A percentile compares a stretch with the other conserved stretches of the same genome.
Evolutionary conservation across 495 filamentous ascomycete genomes (phyloP).

Genomic region (Penicillium paxilli): DNA sequence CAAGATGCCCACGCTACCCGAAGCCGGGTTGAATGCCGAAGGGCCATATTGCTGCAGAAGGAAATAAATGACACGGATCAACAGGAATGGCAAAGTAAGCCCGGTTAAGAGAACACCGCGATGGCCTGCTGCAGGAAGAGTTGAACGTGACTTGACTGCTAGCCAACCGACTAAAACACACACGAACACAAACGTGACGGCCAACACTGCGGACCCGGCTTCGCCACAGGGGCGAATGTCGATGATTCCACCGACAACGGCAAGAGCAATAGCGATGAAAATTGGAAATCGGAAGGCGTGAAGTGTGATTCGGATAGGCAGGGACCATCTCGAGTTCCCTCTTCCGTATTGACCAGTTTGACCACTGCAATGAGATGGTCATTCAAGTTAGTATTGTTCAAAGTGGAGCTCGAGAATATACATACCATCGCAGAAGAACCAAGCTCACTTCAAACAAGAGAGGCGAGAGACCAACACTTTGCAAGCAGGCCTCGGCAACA

Average conservation of each 20-base stretch:
- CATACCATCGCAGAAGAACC: slow-evolving; percentile 33
- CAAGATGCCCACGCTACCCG: slow-evolving; percentile 22
- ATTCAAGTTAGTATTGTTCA: neutral
- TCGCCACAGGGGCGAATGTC: slow-evolving; percentile 17
- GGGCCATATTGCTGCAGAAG: slow-evolving; percentile 26
- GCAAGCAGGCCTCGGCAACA: slow-evolving; percentile 26
- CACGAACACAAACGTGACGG: slow-evolving; percentile 28
- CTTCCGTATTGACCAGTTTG: slow-evolving; percentile 31
- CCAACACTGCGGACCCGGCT: slow-evolving; percentile 25
- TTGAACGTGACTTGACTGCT: slow-evolving; percentile 20
- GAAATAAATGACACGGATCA: slow-evolving; percentile 26
- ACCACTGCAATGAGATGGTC: slow-evolving; percentile 20
- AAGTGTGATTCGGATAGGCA: slow-evolving; percentile 11
- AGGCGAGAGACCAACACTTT: slow-evolving; percentile 35
- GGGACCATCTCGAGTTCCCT: slow-evolving; percentile 30
- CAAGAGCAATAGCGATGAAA: slow-evolving; percentile 24
- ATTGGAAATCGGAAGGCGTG: slow-evolving; percentile 30
- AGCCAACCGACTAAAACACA: slow-evolving; percentile 26
- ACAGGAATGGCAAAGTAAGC: slow-evolving; percentile 27
- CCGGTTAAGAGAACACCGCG: slow-evolving; percentile 20
- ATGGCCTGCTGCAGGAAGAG: slow-evolving; percentile 22
- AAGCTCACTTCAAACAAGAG: slow-evolving; percentile 38
- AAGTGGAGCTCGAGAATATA: neutral
- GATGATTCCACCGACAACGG: slow-evolving; percentile 25
- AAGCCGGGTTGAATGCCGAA: slow-evolving; percentile 20